Conservation (phyloP, 805 yeast genomes). For the Zygosaccharomyces bailii region DNA sequence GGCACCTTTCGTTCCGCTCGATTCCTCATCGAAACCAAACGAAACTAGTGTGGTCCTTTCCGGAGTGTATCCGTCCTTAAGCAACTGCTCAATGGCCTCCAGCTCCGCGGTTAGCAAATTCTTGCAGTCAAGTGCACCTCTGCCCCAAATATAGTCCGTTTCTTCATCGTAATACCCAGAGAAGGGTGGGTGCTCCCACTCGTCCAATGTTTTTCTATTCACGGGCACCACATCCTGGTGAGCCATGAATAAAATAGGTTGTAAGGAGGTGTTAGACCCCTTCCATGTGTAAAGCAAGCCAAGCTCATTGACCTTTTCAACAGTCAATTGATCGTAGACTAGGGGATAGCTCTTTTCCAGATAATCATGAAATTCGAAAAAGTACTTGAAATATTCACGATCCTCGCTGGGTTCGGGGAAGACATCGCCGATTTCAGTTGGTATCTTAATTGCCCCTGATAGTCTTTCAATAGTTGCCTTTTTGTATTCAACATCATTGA, state of each 20-base stretch:
- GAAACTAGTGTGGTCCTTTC: slow-evolving; percentile 57
- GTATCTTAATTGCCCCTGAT: slow-evolving; percentile 54
- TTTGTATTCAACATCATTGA: slow-evolving; percentile 36
- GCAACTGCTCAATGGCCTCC: slow-evolving; percentile 54
- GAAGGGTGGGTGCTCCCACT: slow-evolving; percentile 69
- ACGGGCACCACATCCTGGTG: slow-evolving; percentile 85
- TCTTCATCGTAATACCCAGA: slow-evolving; percentile 48
- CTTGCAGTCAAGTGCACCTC: slow-evolving; percentile 75
- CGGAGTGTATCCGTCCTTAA: slow-evolving; percentile 47
- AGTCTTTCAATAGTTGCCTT: slow-evolving; percentile 42
- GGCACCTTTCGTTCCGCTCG: slow-evolving; percentile 63
- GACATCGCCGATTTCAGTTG: slow-evolving; percentile 58
- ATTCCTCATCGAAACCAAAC: slow-evolving; percentile 76
- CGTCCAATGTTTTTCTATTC: slow-evolving; percentile 48
- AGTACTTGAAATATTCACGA: slow-evolving; percentile 38
- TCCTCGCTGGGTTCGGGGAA: slow-evolving; percentile 44
- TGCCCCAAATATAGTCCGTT: slow-evolving; percentile 48
- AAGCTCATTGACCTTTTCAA: slow-evolving; percentile 56
- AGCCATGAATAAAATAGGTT: slow-evolving; percentile 68
- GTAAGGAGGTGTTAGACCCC: slow-evolving; percentile 49
- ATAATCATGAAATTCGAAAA: slow-evolving; percentile 49
- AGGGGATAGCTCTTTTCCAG: slow-evolving; percentile 53
- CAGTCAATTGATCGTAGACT: slow-evolving; percentile 45
- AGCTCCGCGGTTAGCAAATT: slow-evolving; percentile 59
- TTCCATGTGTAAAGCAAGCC: slow-evolving; percentile 63